Evolutionary conservation across 345 rosid species (phyloP), one percentile per base, ranked within the genome.

Genomic region (Trapa bicornis): DNA sequence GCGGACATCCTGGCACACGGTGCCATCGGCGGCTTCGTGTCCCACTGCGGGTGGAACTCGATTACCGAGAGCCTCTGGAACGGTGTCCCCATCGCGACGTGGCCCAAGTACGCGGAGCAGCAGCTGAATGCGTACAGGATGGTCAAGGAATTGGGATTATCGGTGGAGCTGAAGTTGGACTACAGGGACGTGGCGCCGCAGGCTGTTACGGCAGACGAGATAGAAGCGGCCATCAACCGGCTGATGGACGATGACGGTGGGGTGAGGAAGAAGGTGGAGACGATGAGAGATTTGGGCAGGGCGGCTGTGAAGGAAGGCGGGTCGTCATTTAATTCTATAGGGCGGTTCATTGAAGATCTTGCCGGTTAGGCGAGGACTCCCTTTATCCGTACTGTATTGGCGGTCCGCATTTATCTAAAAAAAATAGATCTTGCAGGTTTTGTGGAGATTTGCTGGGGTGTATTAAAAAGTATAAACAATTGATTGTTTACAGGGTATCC

Each of bases 101-200:
- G 89, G 87, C 95, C 91, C 41, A 10, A 76, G 67, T 61, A 77
- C 45, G 79, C 72, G 0, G 87, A 88, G 65, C 95, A 88, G 47
- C 87, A 83, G n/a, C 4, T 85, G 35, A 87, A 85, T 14, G 90
- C 88, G 0, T 87, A 83, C 35, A 11, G 65, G 42, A 1, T 83
- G 76, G 83, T 76, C 64, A 71, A 11, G 6, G 88, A 82, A 73
- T 47, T 81, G 37, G 80, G 83, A 47, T 5, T 81, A 13, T 85
- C 79, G 5, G 80, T 75, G 11, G 74, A 71, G 65, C 16, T 71
- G 33, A 36, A 35, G 36, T 13, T 54, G 64, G 69, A 71, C 17
- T 71, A 65, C 22, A 36, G 54, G 0, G 61, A 70, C 13, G 38
- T 33, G 29, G 43, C 64, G 7, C 43, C 43, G 8, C 5, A 3